Evolutionary conservation across 192 early-diverging fungal genomes (phyloP).

Genomic region (Dissophora ornata): DNA sequence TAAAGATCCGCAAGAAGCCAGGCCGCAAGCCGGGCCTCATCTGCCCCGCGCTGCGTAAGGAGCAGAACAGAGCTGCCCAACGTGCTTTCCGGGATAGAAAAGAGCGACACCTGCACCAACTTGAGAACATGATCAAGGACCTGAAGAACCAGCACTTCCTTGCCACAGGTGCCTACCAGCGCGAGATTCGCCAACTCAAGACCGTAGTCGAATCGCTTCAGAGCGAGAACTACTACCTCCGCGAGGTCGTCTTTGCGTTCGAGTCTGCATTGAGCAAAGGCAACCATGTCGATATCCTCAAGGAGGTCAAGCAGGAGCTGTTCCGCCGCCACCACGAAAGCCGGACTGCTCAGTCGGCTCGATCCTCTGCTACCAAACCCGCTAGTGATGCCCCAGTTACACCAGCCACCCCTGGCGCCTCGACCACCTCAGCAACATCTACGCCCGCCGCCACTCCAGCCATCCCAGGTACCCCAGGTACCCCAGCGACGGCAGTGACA

Average conservation of each 20-base stretch:
- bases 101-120: slow-evolving; percentile 76
- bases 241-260: slow-evolving; percentile 57
- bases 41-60: slow-evolving; percentile 68
- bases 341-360: too few relatives aligned
- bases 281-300: slow-evolving; percentile 28
- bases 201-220: slow-evolving; percentile 43
- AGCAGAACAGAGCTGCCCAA: slow-evolving; percentile 90
- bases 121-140: slow-evolving; percentile 79
- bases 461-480: background rate
- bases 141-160: slow-evolving; percentile 70
- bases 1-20: slow-evolving; percentile 33
- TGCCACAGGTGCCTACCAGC: slow-evolving; percentile 40
- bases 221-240: slow-evolving; percentile 60
- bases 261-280: slow-evolving; percentile 54
- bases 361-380: too few relatives aligned
- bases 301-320: slow-evolving; percentile 45
- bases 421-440: background rate
- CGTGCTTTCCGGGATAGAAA: slow-evolving; percentile 90
- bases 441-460: background rate
- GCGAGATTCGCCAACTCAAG: slow-evolving; percentile 48
- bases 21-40: slow-evolving; percentile 65
- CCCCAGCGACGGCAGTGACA: background rate
- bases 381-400: background rate
- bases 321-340: slow-evolving; percentile 42
- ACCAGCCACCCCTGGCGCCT: background rate